These are phyloP conservation scores for Ormosia semicastrata DNA, from an alignment of 306 rosid genomes.

Conservation along the genomic window DNA sequence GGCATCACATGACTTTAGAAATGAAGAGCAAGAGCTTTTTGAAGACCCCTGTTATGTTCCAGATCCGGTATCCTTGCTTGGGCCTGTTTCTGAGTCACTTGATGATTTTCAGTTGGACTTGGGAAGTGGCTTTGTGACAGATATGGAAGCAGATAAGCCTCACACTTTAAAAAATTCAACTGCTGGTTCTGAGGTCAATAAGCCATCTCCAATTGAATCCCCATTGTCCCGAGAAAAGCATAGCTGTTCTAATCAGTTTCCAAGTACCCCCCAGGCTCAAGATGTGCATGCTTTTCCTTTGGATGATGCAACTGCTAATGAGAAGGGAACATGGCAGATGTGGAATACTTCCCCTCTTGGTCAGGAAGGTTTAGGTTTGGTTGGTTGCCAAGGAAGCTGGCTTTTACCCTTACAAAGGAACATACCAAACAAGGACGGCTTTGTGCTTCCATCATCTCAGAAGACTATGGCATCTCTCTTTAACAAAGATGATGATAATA, in stretches of 20 bases:
- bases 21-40: constrained; percentile 84
- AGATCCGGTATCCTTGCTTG: constrained; percentile 80
- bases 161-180: constrained; percentile 54
- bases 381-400: constrained; percentile 86
- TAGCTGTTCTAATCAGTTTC: constrained; percentile 52
- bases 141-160: constrained; percentile 53
- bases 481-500: constrained; percentile 73
- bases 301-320: constrained; percentile 57
- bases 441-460: constrained; percentile 69
- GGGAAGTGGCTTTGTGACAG: constrained; percentile 63
- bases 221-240: constrained; percentile 90
- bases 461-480: constrained; percentile 76
- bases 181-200: constrained; percentile 65
- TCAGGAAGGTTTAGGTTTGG: constrained; percentile 91
- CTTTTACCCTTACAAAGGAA: constrained; percentile 63
- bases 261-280: constrained; percentile 45
- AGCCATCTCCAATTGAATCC: constrained; percentile 92
- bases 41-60: constrained; percentile 97
- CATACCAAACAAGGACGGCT: constrained; percentile 64
- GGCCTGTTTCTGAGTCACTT: constrained; percentile 97
- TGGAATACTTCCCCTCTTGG: constrained; percentile 89
- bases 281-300: constrained; percentile 50
- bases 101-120: constrained; percentile 83
- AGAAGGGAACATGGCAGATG: constrained; percentile 95
- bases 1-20: constrained; percentile 51